Base-by-base conservation (phyloP, 2,329 filamentous ascomycete species). In the Colletotrichum tabaci region DNA sequence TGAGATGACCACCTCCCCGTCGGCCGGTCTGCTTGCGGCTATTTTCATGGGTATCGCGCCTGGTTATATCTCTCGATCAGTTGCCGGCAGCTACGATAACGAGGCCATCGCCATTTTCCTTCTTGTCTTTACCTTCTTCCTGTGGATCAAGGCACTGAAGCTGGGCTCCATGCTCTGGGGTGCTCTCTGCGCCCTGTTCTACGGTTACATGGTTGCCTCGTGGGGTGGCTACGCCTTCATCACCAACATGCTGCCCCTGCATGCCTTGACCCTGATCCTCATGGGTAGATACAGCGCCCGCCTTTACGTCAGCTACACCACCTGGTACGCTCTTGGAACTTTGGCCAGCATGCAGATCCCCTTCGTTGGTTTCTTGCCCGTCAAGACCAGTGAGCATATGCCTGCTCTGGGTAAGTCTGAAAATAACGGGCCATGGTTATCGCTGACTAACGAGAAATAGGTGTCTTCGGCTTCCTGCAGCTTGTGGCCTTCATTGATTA, bases 151-250 rank as follows among this genome's bases (percentile, higher is more conserved):
- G 89, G 94, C 96, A 23, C 89, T 99, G 76, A 99, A 99, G 87
- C 90, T 95, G 70, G 96, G 96, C 35, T 98, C 96, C 61, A 95
- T 97, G 82, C 93, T 98, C 83, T 99, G 96, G 96, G 96, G 95
- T 77, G 95, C 94, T 47, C 87, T 98, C 74, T 96, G 95, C 77
- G 96, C 96, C 53, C 88, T 99, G 66, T 98, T 97, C 85, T 99
- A 99, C 84, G 96, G 96, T 79, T 99, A 99, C 90, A 99, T 99
- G 96, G 96, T 99, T 75, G 96, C 96, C 60, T 97, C 97, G 21
- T 99, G 96, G 96, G 96, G 96, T 88, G 96, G 96, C 80, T 99
- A 99, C 83, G 96, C 98, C 79, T 99, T 99, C 89, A 99, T 99
- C 80, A 99, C 97, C 73, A 98, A 97, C 82, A 86, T 99, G 84